These are phyloP conservation scores for Otatea glauca DNA, from an alignment of 176 grass and related monocot species.

Conservation along the genomic window DNA sequence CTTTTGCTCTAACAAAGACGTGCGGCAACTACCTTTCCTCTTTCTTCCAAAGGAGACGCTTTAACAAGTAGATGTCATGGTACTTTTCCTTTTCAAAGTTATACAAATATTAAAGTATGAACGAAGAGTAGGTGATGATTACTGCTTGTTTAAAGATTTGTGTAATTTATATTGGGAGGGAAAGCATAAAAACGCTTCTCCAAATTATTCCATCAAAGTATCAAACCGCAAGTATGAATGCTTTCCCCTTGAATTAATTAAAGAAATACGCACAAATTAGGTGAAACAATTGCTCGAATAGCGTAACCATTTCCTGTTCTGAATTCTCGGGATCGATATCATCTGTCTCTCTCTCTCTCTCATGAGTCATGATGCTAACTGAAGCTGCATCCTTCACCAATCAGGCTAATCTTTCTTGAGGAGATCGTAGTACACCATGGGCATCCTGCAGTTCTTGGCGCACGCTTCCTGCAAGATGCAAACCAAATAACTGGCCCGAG, in stretches of 20 bases:
- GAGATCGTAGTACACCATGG: slow-evolving; percentile 76
- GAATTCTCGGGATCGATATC: not conserved
- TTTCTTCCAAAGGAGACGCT: too few relatives aligned
- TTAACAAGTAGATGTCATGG: too few relatives aligned
- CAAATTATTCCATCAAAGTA: too few relatives aligned
- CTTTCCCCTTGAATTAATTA: too few relatives aligned
- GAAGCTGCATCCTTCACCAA: not conserved
- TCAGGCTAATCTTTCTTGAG: slow-evolving; percentile 39
- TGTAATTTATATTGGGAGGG: too few relatives aligned
- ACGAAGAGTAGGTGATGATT: too few relatives aligned
- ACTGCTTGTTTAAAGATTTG: too few relatives aligned
- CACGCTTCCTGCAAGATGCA: slow-evolving; percentile 50
- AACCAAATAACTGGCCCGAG: not conserved
- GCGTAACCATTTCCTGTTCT: not conserved
- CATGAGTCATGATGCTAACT: not conserved
- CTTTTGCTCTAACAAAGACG: too few relatives aligned
- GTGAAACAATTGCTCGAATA: not conserved
- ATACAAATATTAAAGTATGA: too few relatives aligned
- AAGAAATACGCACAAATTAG: not conserved
- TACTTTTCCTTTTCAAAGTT: too few relatives aligned
- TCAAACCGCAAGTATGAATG: not conserved
- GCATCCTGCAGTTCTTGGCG: slow-evolving; percentile 51
- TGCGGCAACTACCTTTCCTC: too few relatives aligned
- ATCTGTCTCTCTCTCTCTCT: not conserved
- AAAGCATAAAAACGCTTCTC: too few relatives aligned